Evolutionary conservation across 768 basidiomycete species (phyloP).

Genomic region (Amanita muscaria): DNA sequence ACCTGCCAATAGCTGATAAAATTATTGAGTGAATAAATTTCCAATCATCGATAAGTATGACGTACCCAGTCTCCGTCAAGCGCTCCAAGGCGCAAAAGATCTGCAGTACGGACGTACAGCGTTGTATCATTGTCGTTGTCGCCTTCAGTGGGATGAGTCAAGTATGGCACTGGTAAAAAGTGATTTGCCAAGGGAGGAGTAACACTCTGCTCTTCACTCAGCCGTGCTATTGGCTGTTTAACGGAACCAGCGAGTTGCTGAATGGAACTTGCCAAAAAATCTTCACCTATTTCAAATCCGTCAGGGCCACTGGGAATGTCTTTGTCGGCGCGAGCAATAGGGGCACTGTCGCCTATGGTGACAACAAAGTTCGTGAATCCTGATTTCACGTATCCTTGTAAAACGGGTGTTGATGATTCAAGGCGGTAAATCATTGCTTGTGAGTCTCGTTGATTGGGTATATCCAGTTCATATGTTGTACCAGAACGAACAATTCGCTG

Average conservation of each 20-base stretch:
- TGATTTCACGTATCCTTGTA: constrained; percentile 53
- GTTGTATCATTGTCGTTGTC: constrained; percentile 33
- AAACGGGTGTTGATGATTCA: constrained; percentile 58
- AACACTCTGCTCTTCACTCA: no score
- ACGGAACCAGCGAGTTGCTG: constrained; percentile 15
- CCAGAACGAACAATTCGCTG: constrained; percentile 46
- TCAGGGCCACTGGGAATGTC: constrained; percentile 25
- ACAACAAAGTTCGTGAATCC: constrained; percentile 48
- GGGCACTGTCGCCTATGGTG: constrained; percentile 17
- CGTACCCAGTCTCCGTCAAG: constrained; percentile 75
- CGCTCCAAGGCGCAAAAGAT: constrained; percentile 56
- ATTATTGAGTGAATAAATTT: constrained; percentile 3
- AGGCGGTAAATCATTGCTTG: constrained; percentile 31
- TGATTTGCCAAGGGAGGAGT: constrained; percentile 20
- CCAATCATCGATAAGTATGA: background rate
- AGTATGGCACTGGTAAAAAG: constrained; percentile 20
- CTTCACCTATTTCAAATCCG: constrained; percentile 61
- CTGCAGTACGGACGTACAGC: constrained; percentile 53
- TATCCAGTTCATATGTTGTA: constrained; percentile 21
- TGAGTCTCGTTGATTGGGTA: constrained; percentile 16
- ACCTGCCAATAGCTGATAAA: constrained; percentile 4
- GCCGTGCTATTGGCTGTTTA: no score
- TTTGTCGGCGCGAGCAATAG: constrained; percentile 9
- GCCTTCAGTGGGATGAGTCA: constrained; percentile 21
- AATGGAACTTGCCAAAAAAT: constrained; percentile 53